Evolutionary conservation across 257 asterid species (phyloP).

Genomic region (Capsicum pubescens): DNA sequence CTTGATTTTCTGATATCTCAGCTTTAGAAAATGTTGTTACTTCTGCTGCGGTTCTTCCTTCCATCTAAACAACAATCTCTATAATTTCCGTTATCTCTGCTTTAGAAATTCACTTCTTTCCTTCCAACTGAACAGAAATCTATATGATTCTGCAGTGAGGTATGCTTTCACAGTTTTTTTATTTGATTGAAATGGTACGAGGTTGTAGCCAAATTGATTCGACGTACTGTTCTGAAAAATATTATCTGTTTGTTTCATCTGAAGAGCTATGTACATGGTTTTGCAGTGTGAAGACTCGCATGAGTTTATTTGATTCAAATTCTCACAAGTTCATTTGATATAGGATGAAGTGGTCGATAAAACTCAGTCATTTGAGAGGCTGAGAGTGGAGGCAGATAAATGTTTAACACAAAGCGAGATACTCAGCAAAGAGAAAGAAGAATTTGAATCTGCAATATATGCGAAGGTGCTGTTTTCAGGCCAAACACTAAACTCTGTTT

Average conservation of each 20-base stretch:
- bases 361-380: slow-evolving; percentile 62
- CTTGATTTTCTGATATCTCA: not conserved
- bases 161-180: not conserved
- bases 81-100: not conserved
- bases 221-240: not conserved
- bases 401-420: slow-evolving; percentile 80
- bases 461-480: slow-evolving; percentile 57
- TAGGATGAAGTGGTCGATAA: slow-evolving; percentile 90
- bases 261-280: not conserved
- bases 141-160: slow-evolving; percentile 2
- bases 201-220: not conserved
- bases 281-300: not conserved
- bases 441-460: slow-evolving; percentile 75
- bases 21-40: not conserved
- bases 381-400: slow-evolving; percentile 79
- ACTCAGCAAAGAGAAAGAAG: slow-evolving; percentile 68
- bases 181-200: not conserved
- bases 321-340: slow-evolving; percentile 25
- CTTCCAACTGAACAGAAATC: slow-evolving; percentile 3
- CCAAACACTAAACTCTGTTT: not conserved
- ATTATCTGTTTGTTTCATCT: slow-evolving; percentile 6
- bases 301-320: slow-evolving; percentile 31
- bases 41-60: not conserved
- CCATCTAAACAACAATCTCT: not conserved
- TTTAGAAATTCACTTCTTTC: not conserved